Conservation (phyloP, 768 basidiomycete species). For the Leccinum fibrillosum region DNA sequence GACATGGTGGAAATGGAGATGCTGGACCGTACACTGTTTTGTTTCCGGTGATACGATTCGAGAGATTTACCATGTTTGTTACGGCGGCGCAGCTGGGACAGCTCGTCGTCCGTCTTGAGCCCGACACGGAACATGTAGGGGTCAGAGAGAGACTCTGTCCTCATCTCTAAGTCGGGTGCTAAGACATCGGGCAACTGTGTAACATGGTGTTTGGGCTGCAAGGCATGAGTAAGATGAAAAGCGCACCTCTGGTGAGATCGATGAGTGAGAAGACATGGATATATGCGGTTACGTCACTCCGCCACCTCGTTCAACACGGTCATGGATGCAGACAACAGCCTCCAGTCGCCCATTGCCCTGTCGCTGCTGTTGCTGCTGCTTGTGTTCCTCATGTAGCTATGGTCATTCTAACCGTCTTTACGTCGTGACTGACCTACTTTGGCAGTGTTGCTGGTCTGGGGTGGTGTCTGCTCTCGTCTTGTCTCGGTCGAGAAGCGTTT, state of each 20-base stretch:
- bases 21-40: slow-evolving; percentile 59
- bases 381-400: slow-evolving; percentile 44
- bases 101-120: slow-evolving; percentile 58
- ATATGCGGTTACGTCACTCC: neutral
- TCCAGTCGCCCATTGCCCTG: slow-evolving; percentile 17
- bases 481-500: slow-evolving; percentile 48
- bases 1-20: neutral
- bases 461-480: slow-evolving; percentile 70
- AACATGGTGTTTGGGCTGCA: neutral
- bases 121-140: slow-evolving; percentile 66
- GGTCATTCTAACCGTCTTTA: neutral
- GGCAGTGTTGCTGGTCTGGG: slow-evolving; percentile 46
- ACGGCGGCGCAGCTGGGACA: slow-evolving; percentile 55
- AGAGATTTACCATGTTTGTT: slow-evolving; percentile 59
- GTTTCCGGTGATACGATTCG: slow-evolving; percentile 62
- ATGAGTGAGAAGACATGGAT: neutral
- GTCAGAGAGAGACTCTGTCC: slow-evolving; percentile 43
- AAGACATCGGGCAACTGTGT: neutral
- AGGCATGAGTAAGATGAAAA: neutral
- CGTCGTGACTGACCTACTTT: slow-evolving; percentile 1
- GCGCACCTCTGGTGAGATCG: slow-evolving; percentile 11
- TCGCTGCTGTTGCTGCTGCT: slow-evolving; percentile 45
- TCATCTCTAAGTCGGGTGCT: slow-evolving; percentile 39
- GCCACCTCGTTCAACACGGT: neutral
- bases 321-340: neutral